phyloP scores from a whole-genome alignment of 768 basidiomycete species.

The Mycena vitilis region DNA sequence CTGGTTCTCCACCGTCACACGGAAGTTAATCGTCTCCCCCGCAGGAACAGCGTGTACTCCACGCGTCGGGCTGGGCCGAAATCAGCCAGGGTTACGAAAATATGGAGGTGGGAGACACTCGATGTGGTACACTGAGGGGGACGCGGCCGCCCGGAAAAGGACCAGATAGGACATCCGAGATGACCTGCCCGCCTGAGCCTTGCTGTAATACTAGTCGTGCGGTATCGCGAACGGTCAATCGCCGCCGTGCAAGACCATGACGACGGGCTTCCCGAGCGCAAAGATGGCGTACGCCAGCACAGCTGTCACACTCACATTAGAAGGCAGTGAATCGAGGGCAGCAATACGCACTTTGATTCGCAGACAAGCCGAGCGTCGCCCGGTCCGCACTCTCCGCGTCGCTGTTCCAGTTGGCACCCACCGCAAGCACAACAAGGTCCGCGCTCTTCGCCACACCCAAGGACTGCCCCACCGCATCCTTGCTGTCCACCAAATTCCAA shows the following conservation, averaged over 20 bases:
- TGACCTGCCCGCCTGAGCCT: constrained; percentile 42
- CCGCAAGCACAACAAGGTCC: constrained; percentile 41
- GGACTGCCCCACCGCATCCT: constrained; percentile 36
- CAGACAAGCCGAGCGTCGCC: constrained; percentile 38
- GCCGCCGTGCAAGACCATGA: constrained; percentile 42
- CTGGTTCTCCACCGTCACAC: constrained; percentile 37
- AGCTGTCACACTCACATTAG: constrained; percentile 23
- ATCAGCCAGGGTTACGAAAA: not conserved
- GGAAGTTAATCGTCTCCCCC: constrained; percentile 41
- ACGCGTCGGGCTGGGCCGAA: constrained; percentile 17
- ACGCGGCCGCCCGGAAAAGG: constrained; percentile 42
- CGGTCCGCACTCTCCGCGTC: constrained; percentile 41
- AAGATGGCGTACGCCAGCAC: constrained; percentile 40
- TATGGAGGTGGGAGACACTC: constrained; percentile 10
- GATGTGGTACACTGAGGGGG: constrained; percentile 40
- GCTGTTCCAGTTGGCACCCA: constrained; percentile 43
- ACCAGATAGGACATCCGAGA: constrained; percentile 43
- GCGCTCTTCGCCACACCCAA: constrained; percentile 38
- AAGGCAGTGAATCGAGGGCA: not conserved
- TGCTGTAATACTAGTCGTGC: constrained; percentile 35
- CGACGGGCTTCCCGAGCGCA: constrained; percentile 39
- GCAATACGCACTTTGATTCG: constrained; percentile 38
- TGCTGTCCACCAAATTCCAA: constrained; percentile 40
- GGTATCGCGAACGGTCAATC: constrained; percentile 42
- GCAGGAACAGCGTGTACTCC: constrained; percentile 38